phyloP scores from a whole-genome alignment of 495 filamentous ascomycete species.

The Aspergillus sclerotiicarbonarius region DNA sequence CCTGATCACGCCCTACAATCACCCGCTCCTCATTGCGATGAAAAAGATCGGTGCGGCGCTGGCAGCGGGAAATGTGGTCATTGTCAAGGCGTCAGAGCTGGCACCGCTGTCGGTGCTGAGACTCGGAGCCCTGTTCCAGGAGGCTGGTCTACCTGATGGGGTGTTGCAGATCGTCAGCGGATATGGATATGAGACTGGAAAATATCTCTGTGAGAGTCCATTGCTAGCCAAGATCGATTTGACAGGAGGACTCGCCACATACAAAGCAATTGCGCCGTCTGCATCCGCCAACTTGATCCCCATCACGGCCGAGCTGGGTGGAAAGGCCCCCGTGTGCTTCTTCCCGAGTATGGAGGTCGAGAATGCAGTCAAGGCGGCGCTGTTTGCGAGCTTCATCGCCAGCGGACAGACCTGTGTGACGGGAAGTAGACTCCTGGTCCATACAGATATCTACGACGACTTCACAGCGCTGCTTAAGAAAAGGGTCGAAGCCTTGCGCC shows the following conservation, averaged over 20 bases:
- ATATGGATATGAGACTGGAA: conserved; percentile 52
- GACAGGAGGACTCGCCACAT: conserved; percentile 54
- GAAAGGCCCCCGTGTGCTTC: conserved; percentile 58
- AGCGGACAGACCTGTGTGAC: conserved; percentile 64
- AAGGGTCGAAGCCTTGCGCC: conserved; percentile 42
- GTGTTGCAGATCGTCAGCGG: conserved; percentile 58
- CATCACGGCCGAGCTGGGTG: conserved; percentile 59
- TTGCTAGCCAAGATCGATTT: conserved; percentile 60
- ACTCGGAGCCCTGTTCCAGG: conserved; percentile 50
- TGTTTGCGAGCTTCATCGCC: conserved; percentile 57
- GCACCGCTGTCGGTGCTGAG: conserved; percentile 56
- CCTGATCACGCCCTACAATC: conserved; percentile 66
- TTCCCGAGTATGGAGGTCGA: conserved; percentile 51
- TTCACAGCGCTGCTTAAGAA: conserved; percentile 35
- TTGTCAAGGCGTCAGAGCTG: conserved; percentile 61
- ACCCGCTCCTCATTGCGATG: conserved; percentile 61
- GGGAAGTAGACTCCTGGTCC: conserved; percentile 56
- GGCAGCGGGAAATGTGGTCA: conserved; percentile 60
- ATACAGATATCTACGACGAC: conserved; percentile 41
- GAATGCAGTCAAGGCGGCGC: conserved; percentile 54
- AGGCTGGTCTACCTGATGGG: conserved; percentile 56
- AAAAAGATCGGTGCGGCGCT: conserved; percentile 63
- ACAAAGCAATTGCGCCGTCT: conserved; percentile 43
- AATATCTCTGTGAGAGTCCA: conserved; percentile 50
- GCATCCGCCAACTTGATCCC: conserved; percentile 52